phyloP scores from a whole-genome alignment of 768 basidiomycete genomes.

The Auricularia sp. region DNA sequence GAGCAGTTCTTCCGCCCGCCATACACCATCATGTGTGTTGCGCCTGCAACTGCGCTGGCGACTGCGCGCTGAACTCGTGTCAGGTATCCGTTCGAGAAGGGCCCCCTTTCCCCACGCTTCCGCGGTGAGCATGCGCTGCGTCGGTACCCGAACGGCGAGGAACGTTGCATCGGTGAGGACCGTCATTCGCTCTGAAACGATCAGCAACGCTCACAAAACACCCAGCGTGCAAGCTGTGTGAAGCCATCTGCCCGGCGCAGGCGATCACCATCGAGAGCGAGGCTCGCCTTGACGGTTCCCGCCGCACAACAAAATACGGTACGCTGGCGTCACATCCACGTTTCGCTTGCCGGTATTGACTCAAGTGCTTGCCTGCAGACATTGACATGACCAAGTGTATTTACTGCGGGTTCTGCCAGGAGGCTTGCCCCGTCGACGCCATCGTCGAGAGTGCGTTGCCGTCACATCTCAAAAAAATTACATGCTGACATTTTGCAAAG shows the following conservation, averaged over 20 bases:
- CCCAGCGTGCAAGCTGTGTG: conserved; percentile 94
- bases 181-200: background rate
- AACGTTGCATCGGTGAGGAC: conserved; percentile 89
- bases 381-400: conserved; percentile 99
- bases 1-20: conserved; percentile 90
- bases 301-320: conserved; percentile 98
- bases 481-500: conserved; percentile 30
- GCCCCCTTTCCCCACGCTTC: conserved; percentile 94
- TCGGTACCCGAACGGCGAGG: conserved; percentile 94
- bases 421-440: conserved; percentile 98
- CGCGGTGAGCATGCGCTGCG: conserved; percentile 96
- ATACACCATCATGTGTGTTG: conserved; percentile 75
- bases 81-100: conserved; percentile 94
- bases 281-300: conserved; percentile 86
- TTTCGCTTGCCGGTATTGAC: conserved; percentile 7
- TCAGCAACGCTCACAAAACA: background rate
- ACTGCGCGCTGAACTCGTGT: conserved; percentile 14
- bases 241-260: conserved; percentile 98
- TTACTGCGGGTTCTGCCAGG: conserved; percentile 99
- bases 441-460: conserved; percentile 86
- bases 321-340: conserved; percentile 16
- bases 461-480: conserved; percentile 5
- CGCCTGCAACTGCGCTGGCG: background rate
- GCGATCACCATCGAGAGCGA: conserved; percentile 99
- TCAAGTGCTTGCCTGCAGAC: conserved; percentile 37